These are phyloP conservation scores for Spathaspora gorwiae DNA, from an alignment of 805 yeast genomes.

Conservation along the genomic window DNA sequence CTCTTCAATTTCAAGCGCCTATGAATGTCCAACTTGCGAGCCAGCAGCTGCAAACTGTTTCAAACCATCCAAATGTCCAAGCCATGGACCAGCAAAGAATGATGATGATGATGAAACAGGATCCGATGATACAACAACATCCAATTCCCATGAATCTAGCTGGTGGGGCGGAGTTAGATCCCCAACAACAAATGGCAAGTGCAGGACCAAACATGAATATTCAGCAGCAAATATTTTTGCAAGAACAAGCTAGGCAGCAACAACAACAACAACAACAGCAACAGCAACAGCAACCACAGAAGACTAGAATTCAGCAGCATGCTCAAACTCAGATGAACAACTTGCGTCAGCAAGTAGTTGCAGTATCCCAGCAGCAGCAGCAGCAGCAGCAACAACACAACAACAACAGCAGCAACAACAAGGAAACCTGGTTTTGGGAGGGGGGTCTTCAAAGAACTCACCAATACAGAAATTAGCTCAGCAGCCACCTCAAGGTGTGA, in stretches of 20 bases:
- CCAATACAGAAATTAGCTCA: conserved; percentile 17
- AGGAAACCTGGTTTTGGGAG: neutral
- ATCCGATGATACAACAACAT: neutral
- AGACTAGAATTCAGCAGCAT: conserved; percentile 37
- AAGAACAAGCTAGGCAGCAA: conserved; percentile 18
- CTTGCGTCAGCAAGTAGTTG: conserved; percentile 42
- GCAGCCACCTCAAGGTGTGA: neutral
- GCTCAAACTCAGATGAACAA: conserved; percentile 50
- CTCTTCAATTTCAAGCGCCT: neutral
- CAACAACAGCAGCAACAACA: conserved; percentile 13
- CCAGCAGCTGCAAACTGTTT: neutral
- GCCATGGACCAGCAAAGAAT: conserved; percentile 7
- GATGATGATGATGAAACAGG: conserved; percentile 5
- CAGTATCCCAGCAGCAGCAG: conserved; percentile 6
- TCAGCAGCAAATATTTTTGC: conserved; percentile 29
- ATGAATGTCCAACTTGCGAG: conserved; percentile 2
- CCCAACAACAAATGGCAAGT: conserved; percentile 4
- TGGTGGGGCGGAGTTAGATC: conserved; percentile 2
- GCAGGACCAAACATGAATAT: conserved; percentile 10
- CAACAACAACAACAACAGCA: conserved; percentile 12
- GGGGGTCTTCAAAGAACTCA: neutral
- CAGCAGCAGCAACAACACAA: conserved; percentile 18
- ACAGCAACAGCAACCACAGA: conserved; percentile 7
- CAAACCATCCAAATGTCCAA: neutral
- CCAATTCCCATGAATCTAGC: neutral